These are phyloP conservation scores for Talaromyces rugulosus DNA, from an alignment of 2,329 filamentous ascomycete species.

Conservation along the genomic window DNA sequence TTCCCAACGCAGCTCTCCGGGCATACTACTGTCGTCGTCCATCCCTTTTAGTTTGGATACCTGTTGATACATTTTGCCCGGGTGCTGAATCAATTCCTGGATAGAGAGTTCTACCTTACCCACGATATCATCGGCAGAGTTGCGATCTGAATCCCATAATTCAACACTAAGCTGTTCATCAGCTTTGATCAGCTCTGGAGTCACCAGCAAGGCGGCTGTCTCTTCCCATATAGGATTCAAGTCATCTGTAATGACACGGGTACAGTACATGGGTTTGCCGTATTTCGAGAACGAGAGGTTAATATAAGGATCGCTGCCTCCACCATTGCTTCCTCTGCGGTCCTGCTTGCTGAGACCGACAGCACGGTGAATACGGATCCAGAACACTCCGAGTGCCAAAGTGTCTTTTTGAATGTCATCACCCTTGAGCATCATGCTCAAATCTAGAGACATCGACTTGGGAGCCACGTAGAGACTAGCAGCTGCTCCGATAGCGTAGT, in stretches of 20 bases:
- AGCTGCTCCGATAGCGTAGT: slow-evolving; percentile 85
- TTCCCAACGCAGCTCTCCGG: slow-evolving; percentile 91
- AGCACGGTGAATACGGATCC: slow-evolving; percentile 86
- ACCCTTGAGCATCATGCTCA: slow-evolving; percentile 84
- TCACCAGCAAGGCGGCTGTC: slow-evolving; percentile 78
- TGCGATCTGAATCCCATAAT: slow-evolving; percentile 92
- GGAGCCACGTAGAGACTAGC: slow-evolving; percentile 90
- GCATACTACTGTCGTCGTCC: slow-evolving; percentile 82
- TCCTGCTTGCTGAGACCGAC: slow-evolving; percentile 89
- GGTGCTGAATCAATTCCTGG: slow-evolving; percentile 91
- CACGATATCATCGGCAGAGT: slow-evolving; percentile 88
- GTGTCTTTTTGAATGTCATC: slow-evolving; percentile 88
- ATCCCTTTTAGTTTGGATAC: slow-evolving; percentile 77
- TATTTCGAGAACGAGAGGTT: slow-evolving; percentile 95
- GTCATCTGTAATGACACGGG: slow-evolving; percentile 90
- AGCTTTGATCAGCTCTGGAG: slow-evolving; percentile 83
- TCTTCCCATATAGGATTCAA: slow-evolving; percentile 92
- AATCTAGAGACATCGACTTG: slow-evolving; percentile 87
- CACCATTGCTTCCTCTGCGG: slow-evolving; percentile 70
- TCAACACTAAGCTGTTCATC: slow-evolving; percentile 92
- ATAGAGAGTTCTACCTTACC: slow-evolving; percentile 92
- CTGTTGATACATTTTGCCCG: slow-evolving; percentile 87
- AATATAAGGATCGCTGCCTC: slow-evolving; percentile 92
- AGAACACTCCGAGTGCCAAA: slow-evolving; percentile 80
- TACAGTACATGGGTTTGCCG: slow-evolving; percentile 96